A percentile compares a stretch with the other conserved stretches of the same genome.
These are phyloP conservation scores for Thinopyrum elongatum DNA, from an alignment of 176 grass and related monocot species.

Conservation along the genomic window DNA sequence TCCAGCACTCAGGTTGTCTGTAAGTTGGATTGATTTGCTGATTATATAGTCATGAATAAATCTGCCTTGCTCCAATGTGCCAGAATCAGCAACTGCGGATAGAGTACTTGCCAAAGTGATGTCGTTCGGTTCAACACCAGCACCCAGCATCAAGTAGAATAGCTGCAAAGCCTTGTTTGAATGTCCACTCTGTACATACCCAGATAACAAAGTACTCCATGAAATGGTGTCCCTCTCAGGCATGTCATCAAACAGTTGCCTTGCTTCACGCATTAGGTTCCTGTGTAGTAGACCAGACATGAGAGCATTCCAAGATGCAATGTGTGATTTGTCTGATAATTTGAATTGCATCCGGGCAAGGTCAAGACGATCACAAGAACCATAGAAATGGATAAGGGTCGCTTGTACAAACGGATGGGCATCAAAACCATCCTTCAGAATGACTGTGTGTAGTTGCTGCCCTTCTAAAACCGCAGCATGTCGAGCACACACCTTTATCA, in stretches of 20 bases:
- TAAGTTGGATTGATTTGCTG: conserved; percentile 43
- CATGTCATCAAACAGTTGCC: conserved; percentile 50
- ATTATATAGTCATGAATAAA: conserved; percentile 62
- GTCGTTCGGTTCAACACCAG: conserved; percentile 40
- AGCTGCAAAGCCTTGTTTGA: conserved; percentile 51
- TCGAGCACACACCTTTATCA: conserved; percentile 45
- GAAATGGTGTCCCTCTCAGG: conserved; percentile 60
- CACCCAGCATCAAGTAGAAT: conserved; percentile 41
- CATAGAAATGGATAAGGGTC: conserved; percentile 62
- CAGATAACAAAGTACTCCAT: conserved; percentile 64
- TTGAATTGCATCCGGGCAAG: conserved; percentile 42
- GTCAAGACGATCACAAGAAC: conserved; percentile 27
- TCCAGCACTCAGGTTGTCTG: conserved; percentile 52
- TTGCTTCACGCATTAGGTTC: conserved; percentile 36
- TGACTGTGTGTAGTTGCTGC: conserved; percentile 51
- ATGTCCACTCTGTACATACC: conserved; percentile 34
- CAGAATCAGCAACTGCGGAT: conserved; percentile 58
- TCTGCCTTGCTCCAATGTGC: conserved; percentile 61
- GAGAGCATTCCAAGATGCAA: conserved; percentile 54
- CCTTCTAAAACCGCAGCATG: conserved; percentile 42
- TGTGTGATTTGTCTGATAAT: conserved; percentile 51
- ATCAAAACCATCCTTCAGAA: conserved; percentile 63
- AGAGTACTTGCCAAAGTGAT: conserved; percentile 52
- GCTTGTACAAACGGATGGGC: conserved; percentile 54
- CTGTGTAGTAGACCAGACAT: conserved; percentile 40